phyloP scores from a whole-genome alignment of 306 rosid species.

The Senna siamea region DNA sequence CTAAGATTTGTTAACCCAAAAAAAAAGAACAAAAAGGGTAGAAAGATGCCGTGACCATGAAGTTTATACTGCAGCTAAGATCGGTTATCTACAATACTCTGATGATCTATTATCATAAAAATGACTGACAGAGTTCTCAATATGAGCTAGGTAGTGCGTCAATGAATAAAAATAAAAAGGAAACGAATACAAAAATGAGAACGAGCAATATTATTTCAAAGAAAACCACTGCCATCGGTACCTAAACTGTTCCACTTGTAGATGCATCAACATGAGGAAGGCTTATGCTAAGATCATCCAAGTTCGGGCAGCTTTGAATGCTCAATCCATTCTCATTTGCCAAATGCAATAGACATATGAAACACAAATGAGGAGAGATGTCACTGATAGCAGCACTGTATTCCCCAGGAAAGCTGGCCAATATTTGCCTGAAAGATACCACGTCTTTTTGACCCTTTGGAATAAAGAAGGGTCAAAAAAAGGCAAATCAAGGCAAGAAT shows the following conservation, averaged over 20 bases:
- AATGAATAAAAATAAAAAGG: not conserved
- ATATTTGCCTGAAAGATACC: constrained; percentile 65
- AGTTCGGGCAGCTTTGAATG: constrained; percentile 57
- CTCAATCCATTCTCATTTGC: constrained; percentile 92
- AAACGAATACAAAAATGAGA: too few species aligned
- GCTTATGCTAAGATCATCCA: constrained; percentile 72
- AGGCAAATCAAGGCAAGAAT: constrained; percentile 28
- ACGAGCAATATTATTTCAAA: too few species aligned
- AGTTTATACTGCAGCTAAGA: not conserved
- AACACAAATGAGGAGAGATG: constrained; percentile 92
- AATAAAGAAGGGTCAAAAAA: constrained; percentile 17
- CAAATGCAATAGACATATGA: constrained; percentile 89
- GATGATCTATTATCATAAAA: not conserved
- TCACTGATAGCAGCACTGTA: constrained; percentile 76
- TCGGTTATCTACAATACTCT: constrained; percentile 5
- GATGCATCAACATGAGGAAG: constrained; percentile 43
- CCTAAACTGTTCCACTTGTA: constrained; percentile 42
- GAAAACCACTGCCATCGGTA: not conserved
- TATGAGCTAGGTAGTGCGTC: not conserved
- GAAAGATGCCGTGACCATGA: not conserved
- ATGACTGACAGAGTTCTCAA: constrained; percentile 6
- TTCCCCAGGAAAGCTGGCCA: constrained; percentile 74
- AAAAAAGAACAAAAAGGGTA: too few species aligned
- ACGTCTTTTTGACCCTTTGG: constrained; percentile 55
- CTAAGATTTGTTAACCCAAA: too few species aligned